phyloP scores from a whole-genome alignment of 2,329 filamentous ascomycete genomes.

The Proliferodiscus dingleyae region DNA sequence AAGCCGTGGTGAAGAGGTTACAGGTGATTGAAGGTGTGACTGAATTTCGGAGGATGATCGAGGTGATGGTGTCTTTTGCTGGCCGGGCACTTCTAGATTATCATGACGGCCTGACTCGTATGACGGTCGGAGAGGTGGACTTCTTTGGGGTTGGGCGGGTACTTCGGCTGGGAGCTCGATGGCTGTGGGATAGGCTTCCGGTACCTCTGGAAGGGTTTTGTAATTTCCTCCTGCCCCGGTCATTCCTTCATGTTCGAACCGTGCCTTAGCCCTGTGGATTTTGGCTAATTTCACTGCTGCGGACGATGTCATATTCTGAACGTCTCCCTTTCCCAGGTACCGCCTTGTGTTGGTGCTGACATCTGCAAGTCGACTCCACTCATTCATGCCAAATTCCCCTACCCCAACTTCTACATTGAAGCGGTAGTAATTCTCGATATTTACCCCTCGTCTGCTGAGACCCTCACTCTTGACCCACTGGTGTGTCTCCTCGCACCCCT shows the following conservation, averaged over 20 bases:
- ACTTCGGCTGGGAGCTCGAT: conserved; percentile 57
- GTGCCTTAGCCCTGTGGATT: conserved; percentile 66
- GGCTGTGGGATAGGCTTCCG: conserved; percentile 35
- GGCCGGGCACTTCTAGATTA: conserved; percentile 23
- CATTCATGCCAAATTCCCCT: conserved; percentile 97
- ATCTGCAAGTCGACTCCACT: conserved; percentile 89
- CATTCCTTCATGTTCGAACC: conserved; percentile 19
- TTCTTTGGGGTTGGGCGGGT: conserved; percentile 25
- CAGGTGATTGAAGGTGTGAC: conserved; percentile 35
- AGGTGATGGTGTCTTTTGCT: conserved; percentile 30
- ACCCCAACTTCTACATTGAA: conserved; percentile 97
- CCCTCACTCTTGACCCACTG: conserved; percentile 78
- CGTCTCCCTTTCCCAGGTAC: conserved; percentile 69
- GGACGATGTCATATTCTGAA: conserved; percentile 72
- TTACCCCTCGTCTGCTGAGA: conserved; percentile 71
- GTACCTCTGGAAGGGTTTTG: conserved; percentile 24
- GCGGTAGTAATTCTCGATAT: conserved; percentile 86
- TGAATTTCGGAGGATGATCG: conserved; percentile 19
- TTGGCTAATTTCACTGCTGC: conserved; percentile 78
- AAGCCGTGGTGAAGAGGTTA: conserved; percentile 35
- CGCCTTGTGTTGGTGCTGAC: conserved; percentile 88
- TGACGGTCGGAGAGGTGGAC: conserved; percentile 26
- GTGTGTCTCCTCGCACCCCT: conserved; percentile 89
- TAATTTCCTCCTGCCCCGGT: conserved; percentile 9
- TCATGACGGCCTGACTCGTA: conserved; percentile 31